Base-by-base conservation (phyloP, 257 asterid genomes). In the Nicotiana tabacum region DNA sequence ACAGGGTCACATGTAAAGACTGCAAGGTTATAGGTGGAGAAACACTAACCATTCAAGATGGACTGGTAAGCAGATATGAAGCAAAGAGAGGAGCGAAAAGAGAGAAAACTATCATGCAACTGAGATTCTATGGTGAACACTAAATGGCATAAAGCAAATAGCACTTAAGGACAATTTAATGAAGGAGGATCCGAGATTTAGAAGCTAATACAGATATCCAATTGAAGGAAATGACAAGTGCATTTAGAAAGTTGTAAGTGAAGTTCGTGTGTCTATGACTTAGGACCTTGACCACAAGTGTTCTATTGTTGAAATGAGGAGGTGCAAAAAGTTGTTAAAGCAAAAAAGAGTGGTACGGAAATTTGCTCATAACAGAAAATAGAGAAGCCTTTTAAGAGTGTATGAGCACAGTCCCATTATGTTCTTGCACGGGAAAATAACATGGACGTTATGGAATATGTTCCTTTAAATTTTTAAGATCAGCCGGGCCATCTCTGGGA, bases 1-100 rank as follows among this genome's bases (percentile, higher is more conserved):
- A 61, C 24, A 21, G 66, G 66, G 13, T 61, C 66, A 61, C 15
- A 21, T 21, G 32, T n/a, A 61, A 61, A 21, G 33, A 21, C 32
- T 61, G 30, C 66, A 61, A 61, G 66, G 66, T 61, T 21, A 61
- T 61, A 61, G 32, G 21, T 17, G 9, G 33, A 21, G 33, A 43
- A 39, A 69, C 78, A 39, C 57, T 69, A 69, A 69, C 57, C 78
- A 69, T 57, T n/a, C 78, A 39, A 69, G 33, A 39, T 69, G 78
- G 33, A 69, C 78, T 69, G 21, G 35, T 39, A 39, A 17, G 43
- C n/a, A 10, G 78, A 69, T 69, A 56, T 69, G 78, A 69, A 69
- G 32, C 33, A 39, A 15, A 68, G 5, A 33, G 21, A 68, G 55
- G 33, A 21, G 66, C 15, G 13, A 9, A 61, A 61, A 3, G 9